Evolutionary conservation across 805 yeast genomes (phyloP).

Genomic region (Saturnispora saitoi): DNA sequence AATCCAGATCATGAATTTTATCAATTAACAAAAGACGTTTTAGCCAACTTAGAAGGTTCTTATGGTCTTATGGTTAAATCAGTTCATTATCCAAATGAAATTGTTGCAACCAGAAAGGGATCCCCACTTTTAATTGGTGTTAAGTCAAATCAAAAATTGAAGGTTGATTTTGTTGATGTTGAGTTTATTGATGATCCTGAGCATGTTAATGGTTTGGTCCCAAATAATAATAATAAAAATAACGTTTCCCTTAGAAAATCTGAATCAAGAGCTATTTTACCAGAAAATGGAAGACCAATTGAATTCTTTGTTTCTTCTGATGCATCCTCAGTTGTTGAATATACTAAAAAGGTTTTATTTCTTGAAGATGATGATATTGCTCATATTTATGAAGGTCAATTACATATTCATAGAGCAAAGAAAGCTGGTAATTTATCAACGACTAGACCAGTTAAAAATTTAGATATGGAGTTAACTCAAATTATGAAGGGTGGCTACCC

Average conservation of each 20-base stretch:
- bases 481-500: constrained; percentile 96
- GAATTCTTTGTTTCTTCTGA: constrained; percentile 96
- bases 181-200: constrained; percentile 70
- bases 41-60: constrained; percentile 93
- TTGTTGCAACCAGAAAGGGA: constrained; percentile 95
- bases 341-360: constrained; percentile 93
- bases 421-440: constrained; percentile 84
- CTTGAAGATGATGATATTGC: constrained; percentile 98
- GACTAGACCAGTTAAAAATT: constrained; percentile 90
- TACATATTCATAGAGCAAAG: constrained; percentile 95
- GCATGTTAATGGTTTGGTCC: constrained; percentile 16
- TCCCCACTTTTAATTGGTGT: constrained; percentile 97
- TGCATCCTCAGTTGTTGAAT: constrained; percentile 93
- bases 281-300: constrained; percentile 85
- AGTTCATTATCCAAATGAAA: constrained; percentile 87
- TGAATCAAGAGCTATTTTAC: constrained; percentile 88
- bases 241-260: constrained; percentile 21
- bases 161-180: constrained; percentile 96
- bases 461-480: constrained; percentile 94
- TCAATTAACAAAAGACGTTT: constrained; percentile 84
- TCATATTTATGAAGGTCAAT: constrained; percentile 94
- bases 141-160: constrained; percentile 87
- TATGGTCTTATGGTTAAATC: constrained; percentile 93
- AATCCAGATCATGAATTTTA: constrained; percentile 80
- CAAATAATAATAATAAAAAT: constrained; percentile 35